phyloP scores from a whole-genome alignment of 78 protist species.

The Cavenderia fasciculata region DNA sequence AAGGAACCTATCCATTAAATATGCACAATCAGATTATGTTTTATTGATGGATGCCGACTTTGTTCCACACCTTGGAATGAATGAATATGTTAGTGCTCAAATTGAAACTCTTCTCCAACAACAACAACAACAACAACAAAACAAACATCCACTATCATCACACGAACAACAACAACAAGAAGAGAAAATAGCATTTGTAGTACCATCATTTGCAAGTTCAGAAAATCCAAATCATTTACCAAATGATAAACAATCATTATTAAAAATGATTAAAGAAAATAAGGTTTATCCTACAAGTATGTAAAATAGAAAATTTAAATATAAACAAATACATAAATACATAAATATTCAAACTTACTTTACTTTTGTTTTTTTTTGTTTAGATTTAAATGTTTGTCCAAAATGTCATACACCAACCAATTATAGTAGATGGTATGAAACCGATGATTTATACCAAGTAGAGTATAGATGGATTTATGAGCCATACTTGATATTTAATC shows the following conservation, averaged over 20 bases:
- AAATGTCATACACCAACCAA: slow-evolving; percentile 65
- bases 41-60: slow-evolving; percentile 65
- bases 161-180: background rate
- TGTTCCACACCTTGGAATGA: slow-evolving; percentile 35
- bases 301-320: background rate
- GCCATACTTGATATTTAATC: slow-evolving; percentile 47
- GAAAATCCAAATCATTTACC: slow-evolving; percentile 16
- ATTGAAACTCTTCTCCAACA: background rate
- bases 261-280: background rate
- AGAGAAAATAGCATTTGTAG: slow-evolving; percentile 34
- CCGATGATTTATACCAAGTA: slow-evolving; percentile 17
- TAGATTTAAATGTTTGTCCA: slow-evolving; percentile 31
- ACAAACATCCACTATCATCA: too few relatives aligned
- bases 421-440: background rate
- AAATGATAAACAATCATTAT: slow-evolving; percentile 11
- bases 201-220: slow-evolving; percentile 44
- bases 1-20: slow-evolving; percentile 41
- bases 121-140: background rate
- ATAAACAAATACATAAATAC: too few relatives aligned
- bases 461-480: slow-evolving; percentile 59
- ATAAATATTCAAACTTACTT: too few relatives aligned
- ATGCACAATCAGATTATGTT: slow-evolving; percentile 51
- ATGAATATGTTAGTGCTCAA: slow-evolving; percentile 38
- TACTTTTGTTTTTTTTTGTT: too few relatives aligned
- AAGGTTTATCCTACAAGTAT: slow-evolving; percentile 27